A percentile compares a stretch with the other conserved stretches of the same genome.
phyloP scores from a whole-genome alignment of 2,329 filamentous ascomycete genomes.

The Fusarium sarcochroum region DNA sequence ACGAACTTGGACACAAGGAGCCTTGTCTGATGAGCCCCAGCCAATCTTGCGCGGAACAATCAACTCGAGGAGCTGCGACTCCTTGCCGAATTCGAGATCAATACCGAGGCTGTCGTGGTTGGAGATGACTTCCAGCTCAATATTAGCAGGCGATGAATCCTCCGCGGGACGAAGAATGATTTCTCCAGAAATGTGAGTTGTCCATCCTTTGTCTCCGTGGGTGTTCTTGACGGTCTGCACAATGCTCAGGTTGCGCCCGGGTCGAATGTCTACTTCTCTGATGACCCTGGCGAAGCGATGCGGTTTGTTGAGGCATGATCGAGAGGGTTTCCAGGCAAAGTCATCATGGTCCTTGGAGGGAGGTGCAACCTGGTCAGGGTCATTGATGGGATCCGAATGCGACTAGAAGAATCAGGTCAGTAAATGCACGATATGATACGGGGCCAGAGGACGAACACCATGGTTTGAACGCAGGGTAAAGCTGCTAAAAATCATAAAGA shows the following conservation, averaged over 20 bases:
- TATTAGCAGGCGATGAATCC: conserved; percentile 51
- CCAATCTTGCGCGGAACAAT: conserved; percentile 55
- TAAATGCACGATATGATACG: neutral
- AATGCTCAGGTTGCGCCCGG: conserved; percentile 56
- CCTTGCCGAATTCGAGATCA: conserved; percentile 52
- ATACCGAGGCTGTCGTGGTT: conserved; percentile 60
- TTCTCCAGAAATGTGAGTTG: conserved; percentile 60
- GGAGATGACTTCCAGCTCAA: conserved; percentile 61
- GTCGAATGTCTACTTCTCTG: conserved; percentile 50
- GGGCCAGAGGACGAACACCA: conserved; percentile 47
- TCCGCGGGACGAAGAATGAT: conserved; percentile 60
- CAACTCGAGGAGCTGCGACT: conserved; percentile 57
- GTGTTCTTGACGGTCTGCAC: conserved; percentile 54
- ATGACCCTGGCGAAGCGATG: neutral
- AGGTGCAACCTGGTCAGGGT: conserved; percentile 45
- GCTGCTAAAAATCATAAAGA: conserved; percentile 48
- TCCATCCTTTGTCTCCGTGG: conserved; percentile 35
- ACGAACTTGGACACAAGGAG: conserved; percentile 64
- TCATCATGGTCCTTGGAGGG: conserved; percentile 40
- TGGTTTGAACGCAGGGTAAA: conserved; percentile 29
- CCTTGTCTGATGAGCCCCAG: conserved; percentile 42
- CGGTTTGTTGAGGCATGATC: conserved; percentile 45
- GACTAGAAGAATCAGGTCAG: conserved; percentile 16
- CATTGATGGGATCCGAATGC: conserved; percentile 35
- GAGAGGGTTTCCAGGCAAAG: conserved; percentile 48